A percentile compares a stretch with the other conserved stretches of the same genome.
phyloP scores from a whole-genome alignment of 257 asterid species.

The Eustoma russellianum region DNA sequence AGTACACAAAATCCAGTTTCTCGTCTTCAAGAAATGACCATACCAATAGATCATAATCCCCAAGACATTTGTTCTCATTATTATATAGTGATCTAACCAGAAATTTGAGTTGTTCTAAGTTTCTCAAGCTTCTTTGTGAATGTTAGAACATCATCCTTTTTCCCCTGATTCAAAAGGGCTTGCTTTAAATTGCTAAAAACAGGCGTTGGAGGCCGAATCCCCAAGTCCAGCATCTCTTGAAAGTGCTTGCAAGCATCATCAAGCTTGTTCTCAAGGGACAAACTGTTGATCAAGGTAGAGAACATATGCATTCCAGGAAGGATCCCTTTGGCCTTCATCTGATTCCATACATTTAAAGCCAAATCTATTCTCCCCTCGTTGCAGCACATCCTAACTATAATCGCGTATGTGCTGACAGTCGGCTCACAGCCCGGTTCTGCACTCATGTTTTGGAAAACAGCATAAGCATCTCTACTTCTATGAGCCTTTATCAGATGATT shows the following conservation, averaged over 20 bases:
- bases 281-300: constrained; percentile 43
- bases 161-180: constrained; percentile 52
- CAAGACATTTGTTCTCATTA: too few relatives aligned
- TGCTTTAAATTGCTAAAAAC: constrained; percentile 50
- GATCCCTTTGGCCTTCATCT: constrained; percentile 68
- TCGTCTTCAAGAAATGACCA: too few relatives aligned
- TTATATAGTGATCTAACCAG: constrained; percentile 16
- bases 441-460: constrained; percentile 46
- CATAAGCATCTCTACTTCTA: constrained; percentile 47
- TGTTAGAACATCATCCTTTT: constrained; percentile 28
- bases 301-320: constrained; percentile 77
- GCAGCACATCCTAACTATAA: constrained; percentile 78
- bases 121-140: constrained; percentile 44
- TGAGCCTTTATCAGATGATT: constrained; percentile 47
- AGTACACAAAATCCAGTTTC: too few relatives aligned
- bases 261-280: constrained; percentile 41
- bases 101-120: constrained; percentile 34
- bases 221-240: constrained; percentile 68
- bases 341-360: constrained; percentile 60
- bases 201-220: constrained; percentile 64
- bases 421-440: constrained; percentile 55
- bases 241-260: constrained; percentile 49
- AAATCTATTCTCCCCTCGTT: constrained; percentile 40
- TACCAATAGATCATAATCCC: too few relatives aligned
- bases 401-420: constrained; percentile 61